These are phyloP conservation scores for Ruellia speciosa DNA, from an alignment of 305 asterid species.

Conservation along the genomic window DNA sequence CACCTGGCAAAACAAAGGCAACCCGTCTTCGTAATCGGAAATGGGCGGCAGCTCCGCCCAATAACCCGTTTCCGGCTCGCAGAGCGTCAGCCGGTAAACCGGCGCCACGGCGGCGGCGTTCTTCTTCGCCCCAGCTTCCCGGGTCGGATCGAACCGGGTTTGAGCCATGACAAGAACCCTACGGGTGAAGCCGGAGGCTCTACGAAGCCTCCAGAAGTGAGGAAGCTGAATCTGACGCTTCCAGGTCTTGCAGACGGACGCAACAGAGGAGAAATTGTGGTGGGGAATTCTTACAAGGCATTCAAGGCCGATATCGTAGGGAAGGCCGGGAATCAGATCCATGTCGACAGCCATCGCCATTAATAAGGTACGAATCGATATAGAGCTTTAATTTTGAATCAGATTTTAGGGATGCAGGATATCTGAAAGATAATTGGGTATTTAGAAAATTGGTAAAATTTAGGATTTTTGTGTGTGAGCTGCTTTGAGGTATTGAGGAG, in stretches of 20 bases:
- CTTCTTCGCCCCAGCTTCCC: slow-evolving; percentile 20
- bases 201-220: slow-evolving; percentile 52
- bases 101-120: slow-evolving; percentile 25
- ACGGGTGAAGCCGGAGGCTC: slow-evolving; percentile 30
- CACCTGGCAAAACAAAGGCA: slow-evolving; percentile 69
- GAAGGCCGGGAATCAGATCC: slow-evolving; percentile 63
- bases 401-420: not conserved
- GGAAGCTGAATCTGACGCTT: slow-evolving; percentile 37
- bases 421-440: no score
- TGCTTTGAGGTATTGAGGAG: no score
- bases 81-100: slow-evolving; percentile 42
- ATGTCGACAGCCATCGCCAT: not conserved
- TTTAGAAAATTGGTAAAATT: no score
- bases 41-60: slow-evolving; percentile 53
- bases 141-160: slow-evolving; percentile 30
- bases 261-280: slow-evolving; percentile 34
- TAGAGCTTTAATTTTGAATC: not conserved
- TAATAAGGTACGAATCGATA: not conserved
- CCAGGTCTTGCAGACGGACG: slow-evolving; percentile 56
- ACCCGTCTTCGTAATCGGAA: slow-evolving; percentile 42
- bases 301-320: slow-evolving; percentile 47
- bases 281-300: slow-evolving; percentile 48
- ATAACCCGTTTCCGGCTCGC: slow-evolving; percentile 56
- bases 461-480: no score
- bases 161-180: slow-evolving; percentile 47